Conservation (phyloP, 2,329 filamentous ascomycete species). For the Monilinia fructigena region DNA sequence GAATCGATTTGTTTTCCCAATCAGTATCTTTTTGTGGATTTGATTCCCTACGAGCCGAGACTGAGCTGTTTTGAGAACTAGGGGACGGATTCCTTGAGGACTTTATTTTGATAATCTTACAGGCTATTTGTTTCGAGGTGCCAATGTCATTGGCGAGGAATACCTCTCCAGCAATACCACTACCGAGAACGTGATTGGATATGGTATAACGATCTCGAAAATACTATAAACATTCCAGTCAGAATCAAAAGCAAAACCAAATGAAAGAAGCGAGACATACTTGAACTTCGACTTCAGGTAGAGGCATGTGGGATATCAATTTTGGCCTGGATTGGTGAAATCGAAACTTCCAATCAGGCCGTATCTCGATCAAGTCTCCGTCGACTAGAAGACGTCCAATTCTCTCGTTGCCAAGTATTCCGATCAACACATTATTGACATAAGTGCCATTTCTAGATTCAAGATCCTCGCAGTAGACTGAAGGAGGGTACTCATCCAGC, state of each 20-base stretch:
- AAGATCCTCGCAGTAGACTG: conserved; percentile 57
- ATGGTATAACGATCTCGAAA: conserved; percentile 52
- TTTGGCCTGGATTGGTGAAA: conserved; percentile 38
- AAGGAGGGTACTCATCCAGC: conserved; percentile 34
- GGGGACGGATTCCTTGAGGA: conserved; percentile 6
- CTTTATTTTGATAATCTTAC: conserved; percentile 61
- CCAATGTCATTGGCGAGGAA: conserved; percentile 53
- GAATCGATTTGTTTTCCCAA: conserved; percentile 42
- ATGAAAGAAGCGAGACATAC: conserved; percentile 30
- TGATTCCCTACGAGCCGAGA: neutral
- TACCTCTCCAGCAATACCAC: conserved; percentile 54
- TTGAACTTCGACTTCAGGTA: conserved; percentile 42
- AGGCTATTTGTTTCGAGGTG: conserved; percentile 61
- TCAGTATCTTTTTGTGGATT: conserved; percentile 21
- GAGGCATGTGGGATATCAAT: conserved; percentile 24
- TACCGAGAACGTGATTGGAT: conserved; percentile 51
- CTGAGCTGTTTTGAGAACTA: neutral
- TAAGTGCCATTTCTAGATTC: conserved; percentile 55
- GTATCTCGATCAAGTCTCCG: conserved; percentile 49
- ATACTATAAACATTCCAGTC: conserved; percentile 37
- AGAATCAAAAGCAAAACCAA: neutral
- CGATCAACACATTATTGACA: conserved; percentile 50
- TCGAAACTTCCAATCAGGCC: conserved; percentile 42
- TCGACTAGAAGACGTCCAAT: conserved; percentile 50
- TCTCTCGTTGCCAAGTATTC: conserved; percentile 41